phyloP scores from a whole-genome alignment of 805 yeast genomes.

The Kodamaea kaohsiungensis region DNA sequence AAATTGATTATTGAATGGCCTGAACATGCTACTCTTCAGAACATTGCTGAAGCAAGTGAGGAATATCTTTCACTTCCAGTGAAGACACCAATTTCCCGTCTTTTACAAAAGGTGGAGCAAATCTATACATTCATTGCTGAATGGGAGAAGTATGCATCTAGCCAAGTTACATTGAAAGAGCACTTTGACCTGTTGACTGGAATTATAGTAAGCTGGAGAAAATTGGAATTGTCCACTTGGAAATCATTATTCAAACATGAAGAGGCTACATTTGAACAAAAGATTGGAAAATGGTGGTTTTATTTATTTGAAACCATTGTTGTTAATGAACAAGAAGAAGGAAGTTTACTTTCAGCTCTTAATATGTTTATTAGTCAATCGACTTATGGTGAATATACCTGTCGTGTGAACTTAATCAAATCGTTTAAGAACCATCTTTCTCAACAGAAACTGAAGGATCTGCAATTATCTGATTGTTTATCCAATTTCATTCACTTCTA shows the following conservation, averaged over 20 bases:
- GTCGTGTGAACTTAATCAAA: constrained; percentile 58
- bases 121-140: constrained; percentile 79
- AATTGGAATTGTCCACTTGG: constrained; percentile 85
- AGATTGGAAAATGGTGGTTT: constrained; percentile 87
- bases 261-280: constrained; percentile 46
- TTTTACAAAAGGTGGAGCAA: constrained; percentile 82
- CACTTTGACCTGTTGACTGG: constrained; percentile 60
- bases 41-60: constrained; percentile 58
- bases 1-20: constrained; percentile 76
- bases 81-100: constrained; percentile 71
- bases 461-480: constrained; percentile 39
- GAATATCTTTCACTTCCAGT: constrained; percentile 68
- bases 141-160: constrained; percentile 92
- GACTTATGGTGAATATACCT: constrained; percentile 68
- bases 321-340: constrained; percentile 37
- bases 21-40: constrained; percentile 86
- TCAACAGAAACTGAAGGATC: constrained; percentile 15
- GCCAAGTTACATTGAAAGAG: constrained; percentile 62
- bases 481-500: constrained; percentile 63
- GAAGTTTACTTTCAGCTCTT: constrained; percentile 52
- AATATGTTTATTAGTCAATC: constrained; percentile 76
- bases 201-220: constrained; percentile 88
- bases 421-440: constrained; percentile 63
- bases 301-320: constrained; percentile 81
- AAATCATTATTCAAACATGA: constrained; percentile 69